phyloP scores from a whole-genome alignment of 2,329 filamentous ascomycete species.

The Fusarium dimerum region DNA sequence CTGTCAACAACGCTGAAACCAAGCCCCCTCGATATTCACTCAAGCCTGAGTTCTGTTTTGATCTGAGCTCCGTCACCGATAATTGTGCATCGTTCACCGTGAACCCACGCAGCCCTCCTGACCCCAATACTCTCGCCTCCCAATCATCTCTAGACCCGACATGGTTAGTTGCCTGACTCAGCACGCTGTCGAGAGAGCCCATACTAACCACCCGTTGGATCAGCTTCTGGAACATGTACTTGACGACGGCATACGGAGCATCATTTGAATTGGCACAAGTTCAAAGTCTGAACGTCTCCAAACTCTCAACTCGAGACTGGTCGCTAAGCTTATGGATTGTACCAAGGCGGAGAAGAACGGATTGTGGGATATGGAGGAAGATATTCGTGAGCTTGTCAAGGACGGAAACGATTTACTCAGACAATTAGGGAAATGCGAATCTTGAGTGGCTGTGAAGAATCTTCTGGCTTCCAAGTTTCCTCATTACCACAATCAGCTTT shows the following conservation, averaged over 20 bases:
- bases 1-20: too few relatives aligned
- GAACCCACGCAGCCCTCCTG: slow-evolving; percentile 26
- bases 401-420: neutral
- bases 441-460: neutral
- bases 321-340: too few relatives aligned
- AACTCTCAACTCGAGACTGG: neutral
- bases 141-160: too few relatives aligned
- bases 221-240: slow-evolving; percentile 62
- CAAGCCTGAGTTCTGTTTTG: slow-evolving; percentile 49
- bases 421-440: neutral
- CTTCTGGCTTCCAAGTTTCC: too few relatives aligned
- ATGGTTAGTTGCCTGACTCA: too few relatives aligned
- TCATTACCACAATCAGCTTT: neutral
- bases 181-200: slow-evolving; percentile 21
- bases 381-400: neutral
- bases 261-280: slow-evolving; percentile 63
- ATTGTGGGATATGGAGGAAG: neutral
- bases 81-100: slow-evolving; percentile 5
- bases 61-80: slow-evolving; percentile 37
- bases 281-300: slow-evolving; percentile 46
- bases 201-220: slow-evolving; percentile 53
- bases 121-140: too few relatives aligned
- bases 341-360: too few relatives aligned
- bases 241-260: slow-evolving; percentile 44
- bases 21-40: slow-evolving; percentile 51